phyloP scores from a whole-genome alignment of 192 early-diverging fungal genomes.

The Coemansia aciculifera region DNA sequence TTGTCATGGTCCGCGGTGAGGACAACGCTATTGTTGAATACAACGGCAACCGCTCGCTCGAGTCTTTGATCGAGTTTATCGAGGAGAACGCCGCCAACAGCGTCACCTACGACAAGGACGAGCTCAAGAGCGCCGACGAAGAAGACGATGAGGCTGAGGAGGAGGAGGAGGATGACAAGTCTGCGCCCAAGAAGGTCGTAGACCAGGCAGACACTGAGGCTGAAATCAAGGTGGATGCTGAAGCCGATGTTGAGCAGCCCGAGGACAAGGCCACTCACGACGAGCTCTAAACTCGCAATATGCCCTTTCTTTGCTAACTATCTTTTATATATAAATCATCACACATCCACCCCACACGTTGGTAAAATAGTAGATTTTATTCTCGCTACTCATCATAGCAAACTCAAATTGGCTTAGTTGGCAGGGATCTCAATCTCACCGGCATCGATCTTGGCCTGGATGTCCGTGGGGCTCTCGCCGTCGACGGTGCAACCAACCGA shows the following conservation, averaged over 20 bases:
- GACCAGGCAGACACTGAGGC: conserved; percentile 22
- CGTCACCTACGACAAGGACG: conserved; percentile 41
- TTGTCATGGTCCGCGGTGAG: conserved; percentile 86
- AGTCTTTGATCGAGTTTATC: conserved; percentile 77
- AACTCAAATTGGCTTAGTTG: conserved; percentile 35
- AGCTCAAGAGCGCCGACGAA: conserved; percentile 33
- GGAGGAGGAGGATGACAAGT: conserved; percentile 28
- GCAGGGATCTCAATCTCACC: conserved; percentile 78
- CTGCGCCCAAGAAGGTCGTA: conserved; percentile 19
- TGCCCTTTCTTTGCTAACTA: background rate
- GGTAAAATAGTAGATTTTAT: background rate
- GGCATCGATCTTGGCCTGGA: conserved; percentile 80
- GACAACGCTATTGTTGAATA: conserved; percentile 80
- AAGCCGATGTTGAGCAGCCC: conserved; percentile 11
- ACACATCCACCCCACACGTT: background rate
- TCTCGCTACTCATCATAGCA: conserved; percentile 13
- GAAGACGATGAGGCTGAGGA: conserved; percentile 34
- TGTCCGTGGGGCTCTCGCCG: conserved; percentile 86
- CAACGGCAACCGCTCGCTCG: conserved; percentile 78
- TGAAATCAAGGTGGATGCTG: conserved; percentile 12
- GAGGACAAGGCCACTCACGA: conserved; percentile 19
- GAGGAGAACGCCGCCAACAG: conserved; percentile 68
- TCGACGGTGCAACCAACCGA: conserved; percentile 99
- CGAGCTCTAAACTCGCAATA: conserved; percentile 23
- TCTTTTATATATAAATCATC: background rate